Conservation (phyloP, 2,329 filamentous ascomycete genomes). For the Ophiocordyceps camponoti-rufipedis region DNA sequence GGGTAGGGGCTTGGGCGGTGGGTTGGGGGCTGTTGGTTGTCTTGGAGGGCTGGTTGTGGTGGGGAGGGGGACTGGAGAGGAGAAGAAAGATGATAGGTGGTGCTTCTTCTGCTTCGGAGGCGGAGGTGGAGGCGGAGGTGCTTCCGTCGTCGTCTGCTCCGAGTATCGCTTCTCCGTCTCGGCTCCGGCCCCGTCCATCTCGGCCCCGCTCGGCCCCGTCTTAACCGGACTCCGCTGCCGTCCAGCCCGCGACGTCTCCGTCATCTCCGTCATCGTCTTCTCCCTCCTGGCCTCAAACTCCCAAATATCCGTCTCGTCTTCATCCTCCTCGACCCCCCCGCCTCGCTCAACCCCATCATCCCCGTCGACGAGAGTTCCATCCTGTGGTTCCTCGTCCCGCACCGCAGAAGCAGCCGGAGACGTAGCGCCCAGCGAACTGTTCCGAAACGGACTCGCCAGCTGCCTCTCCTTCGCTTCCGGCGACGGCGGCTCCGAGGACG, state of each 20-base stretch:
- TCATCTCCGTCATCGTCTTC: constrained; percentile 4
- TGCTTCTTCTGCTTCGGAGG: constrained; percentile 11
- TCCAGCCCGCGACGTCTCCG: too few species aligned
- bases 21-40: constrained; percentile 4
- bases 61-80: constrained; percentile 28
- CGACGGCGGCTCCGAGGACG: constrained; percentile 35
- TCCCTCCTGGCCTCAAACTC: constrained; percentile 35
- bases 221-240: constrained; percentile 1
- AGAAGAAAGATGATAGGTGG: constrained; percentile 37
- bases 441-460: constrained; percentile 18
- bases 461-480: constrained; percentile 31
- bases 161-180: constrained; percentile 23
- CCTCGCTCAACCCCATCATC: constrained; percentile 1
- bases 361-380: neutral
- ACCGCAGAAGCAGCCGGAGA: too few species aligned
- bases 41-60: constrained; percentile 9
- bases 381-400: too few species aligned
- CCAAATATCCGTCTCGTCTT: constrained; percentile 36
- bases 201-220: constrained; percentile 11
- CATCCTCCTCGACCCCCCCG: constrained; percentile 5
- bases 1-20: constrained; percentile 6
- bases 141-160: neutral
- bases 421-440: constrained; percentile 6
- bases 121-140: neutral
- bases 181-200: constrained; percentile 6